Evolutionary conservation across 1,284 basidiomycete species (phyloP).

Genomic region (Vanrija humicola): DNA sequence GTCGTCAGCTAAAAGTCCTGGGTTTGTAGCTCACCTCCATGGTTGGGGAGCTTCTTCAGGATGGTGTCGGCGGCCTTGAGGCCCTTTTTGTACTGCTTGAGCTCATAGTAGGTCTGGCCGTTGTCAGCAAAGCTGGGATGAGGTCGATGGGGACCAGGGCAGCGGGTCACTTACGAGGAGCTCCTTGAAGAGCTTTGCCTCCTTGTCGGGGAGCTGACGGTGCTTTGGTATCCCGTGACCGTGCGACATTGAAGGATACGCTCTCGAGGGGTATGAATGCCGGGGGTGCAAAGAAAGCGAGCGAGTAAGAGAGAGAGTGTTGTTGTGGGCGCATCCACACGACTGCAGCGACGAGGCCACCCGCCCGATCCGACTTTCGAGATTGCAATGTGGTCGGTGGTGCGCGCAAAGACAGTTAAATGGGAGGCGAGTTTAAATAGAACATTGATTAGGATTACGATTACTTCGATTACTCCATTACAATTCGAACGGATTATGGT

Average conservation of each 20-base stretch:
- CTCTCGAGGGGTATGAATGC: not conserved
- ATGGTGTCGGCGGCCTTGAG: slow-evolving; percentile 90
- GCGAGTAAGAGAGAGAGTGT: not conserved
- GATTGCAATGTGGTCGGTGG: too few species aligned
- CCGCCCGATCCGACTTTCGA: too few species aligned
- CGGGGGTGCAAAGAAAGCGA: not conserved
- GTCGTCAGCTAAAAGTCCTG: not conserved
- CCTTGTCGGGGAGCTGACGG: slow-evolving; percentile 67
- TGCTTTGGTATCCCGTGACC: slow-evolving; percentile 36
- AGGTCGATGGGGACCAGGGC: slow-evolving; percentile 1
- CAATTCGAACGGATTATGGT: too few species aligned
- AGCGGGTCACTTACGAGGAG: slow-evolving; percentile 58
- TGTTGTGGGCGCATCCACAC: not conserved
- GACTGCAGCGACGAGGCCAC: too few species aligned
- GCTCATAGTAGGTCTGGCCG: slow-evolving; percentile 67
- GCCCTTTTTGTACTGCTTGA: slow-evolving; percentile 82
- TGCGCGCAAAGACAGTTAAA: too few species aligned
- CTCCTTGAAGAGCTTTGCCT: slow-evolving; percentile 81
- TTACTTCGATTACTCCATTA: too few species aligned
- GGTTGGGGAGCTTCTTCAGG: slow-evolving; percentile 90
- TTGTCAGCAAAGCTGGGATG: not conserved
- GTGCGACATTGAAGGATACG: slow-evolving; percentile 11
- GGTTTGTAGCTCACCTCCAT: slow-evolving; percentile 66
- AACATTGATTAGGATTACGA: too few species aligned
- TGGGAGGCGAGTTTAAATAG: too few species aligned